A percentile compares a stretch with the other conserved stretches of the same genome.
phyloP scores from a whole-genome alignment of 2,329 filamentous ascomycete genomes.

The Fusarium sp. region DNA sequence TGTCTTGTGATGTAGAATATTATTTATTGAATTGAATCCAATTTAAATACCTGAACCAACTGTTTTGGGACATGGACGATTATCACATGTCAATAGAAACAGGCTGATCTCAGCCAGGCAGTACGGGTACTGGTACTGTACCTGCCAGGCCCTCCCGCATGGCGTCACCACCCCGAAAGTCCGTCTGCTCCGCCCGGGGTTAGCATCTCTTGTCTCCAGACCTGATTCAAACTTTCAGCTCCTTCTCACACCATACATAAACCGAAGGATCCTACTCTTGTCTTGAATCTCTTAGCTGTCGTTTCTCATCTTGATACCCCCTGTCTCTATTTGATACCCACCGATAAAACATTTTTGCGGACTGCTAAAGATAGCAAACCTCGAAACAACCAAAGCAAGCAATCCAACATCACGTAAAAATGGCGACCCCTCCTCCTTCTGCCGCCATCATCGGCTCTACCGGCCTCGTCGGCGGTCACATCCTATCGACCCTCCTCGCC shows the following conservation, averaged over 20 bases:
- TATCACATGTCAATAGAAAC: neutral
- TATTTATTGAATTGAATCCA: neutral
- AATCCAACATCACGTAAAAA: neutral
- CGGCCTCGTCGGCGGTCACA: slow-evolving; percentile 77
- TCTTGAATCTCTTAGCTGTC: neutral
- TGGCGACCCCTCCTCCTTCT: slow-evolving; percentile 43
- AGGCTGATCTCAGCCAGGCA: neutral
- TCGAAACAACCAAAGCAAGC: neutral
- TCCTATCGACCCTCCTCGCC: slow-evolving; percentile 73
- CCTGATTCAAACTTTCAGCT: neutral
- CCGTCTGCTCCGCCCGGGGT: neutral
- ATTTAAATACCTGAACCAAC: neutral
- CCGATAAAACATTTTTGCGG: neutral
- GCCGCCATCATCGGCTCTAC: slow-evolving; percentile 72
- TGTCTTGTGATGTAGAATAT: neutral
- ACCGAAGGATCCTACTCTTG: neutral
- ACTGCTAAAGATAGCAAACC: neutral
- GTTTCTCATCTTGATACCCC: slow-evolving; percentile 11
- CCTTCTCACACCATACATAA: neutral
- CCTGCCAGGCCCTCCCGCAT: neutral
- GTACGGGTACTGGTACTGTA: neutral
- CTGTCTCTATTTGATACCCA: neutral
- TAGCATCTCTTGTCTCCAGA: neutral
- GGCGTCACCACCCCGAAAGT: neutral
- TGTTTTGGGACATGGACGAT: neutral